phyloP scores from a whole-genome alignment of 164 flowering plant species.

The Magnolia sinica region DNA sequence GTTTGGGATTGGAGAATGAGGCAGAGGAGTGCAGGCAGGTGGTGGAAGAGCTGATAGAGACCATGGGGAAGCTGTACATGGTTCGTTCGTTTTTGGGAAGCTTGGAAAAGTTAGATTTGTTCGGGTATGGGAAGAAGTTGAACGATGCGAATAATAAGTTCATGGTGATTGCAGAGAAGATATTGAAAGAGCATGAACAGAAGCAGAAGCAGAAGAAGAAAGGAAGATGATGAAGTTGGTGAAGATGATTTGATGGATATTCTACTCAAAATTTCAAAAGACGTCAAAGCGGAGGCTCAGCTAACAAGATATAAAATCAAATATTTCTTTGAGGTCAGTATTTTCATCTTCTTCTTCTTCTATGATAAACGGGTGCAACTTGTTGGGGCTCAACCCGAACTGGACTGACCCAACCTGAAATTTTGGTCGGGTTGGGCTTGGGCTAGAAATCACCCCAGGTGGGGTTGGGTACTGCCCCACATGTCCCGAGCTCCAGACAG shows the following conservation, averaged over 20 bases:
- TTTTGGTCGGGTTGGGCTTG: no score
- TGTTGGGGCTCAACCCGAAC: no score
- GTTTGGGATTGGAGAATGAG: slow-evolving; percentile 26
- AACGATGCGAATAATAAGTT: slow-evolving; percentile 27
- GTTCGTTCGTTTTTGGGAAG: slow-evolving; percentile 43
- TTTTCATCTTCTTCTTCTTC: not conserved
- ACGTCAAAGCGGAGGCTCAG: slow-evolving; percentile 32
- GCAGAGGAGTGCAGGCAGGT: slow-evolving; percentile 30
- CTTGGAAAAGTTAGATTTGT: slow-evolving; percentile 36
- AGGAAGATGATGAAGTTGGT: not conserved
- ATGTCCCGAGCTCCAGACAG: no score
- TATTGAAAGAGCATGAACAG: slow-evolving; percentile 33
- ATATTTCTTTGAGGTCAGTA: slow-evolving; percentile 46
- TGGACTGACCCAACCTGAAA: no score
- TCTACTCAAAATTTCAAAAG: slow-evolving; percentile 38
- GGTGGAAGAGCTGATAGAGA: slow-evolving; percentile 30
- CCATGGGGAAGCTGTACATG: slow-evolving; percentile 40
- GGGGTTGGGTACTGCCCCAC: no score
- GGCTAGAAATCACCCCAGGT: no score
- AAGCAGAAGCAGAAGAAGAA: slow-evolving; percentile 13
- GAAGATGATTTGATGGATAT: slow-evolving; percentile 45
- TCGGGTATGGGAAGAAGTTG: slow-evolving; percentile 37
- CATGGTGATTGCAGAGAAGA: slow-evolving; percentile 42
- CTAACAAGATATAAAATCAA: slow-evolving; percentile 48
- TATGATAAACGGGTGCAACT: no score